Percentiles rank a stretch among this genome's conserved stretches.
Evolutionary conservation across 1,284 basidiomycete species (phyloP).

Genomic region (Apiotrichum sp.): DNA sequence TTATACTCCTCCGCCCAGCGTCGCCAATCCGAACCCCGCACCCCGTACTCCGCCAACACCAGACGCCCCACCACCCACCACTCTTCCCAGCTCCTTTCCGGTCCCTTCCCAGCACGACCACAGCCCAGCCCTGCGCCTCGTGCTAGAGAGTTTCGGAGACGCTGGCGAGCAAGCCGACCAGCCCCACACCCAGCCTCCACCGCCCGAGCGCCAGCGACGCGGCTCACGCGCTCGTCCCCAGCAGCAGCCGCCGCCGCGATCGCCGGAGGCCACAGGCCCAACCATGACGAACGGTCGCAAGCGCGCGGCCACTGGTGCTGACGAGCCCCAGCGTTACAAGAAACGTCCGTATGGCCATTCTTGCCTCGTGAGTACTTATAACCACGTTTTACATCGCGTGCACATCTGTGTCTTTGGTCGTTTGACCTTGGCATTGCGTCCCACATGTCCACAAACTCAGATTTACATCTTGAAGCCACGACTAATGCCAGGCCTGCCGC

Average conservation of each 20-base stretch:
- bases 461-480: too few species aligned
- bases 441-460: too few species aligned
- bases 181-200: too few species aligned
- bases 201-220: too few species aligned
- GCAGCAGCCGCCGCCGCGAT: too few species aligned
- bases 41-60: not conserved
- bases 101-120: too few species aligned
- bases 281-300: not conserved
- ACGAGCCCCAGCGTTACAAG: constrained; percentile 3
- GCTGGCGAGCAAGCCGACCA: too few species aligned
- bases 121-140: not conserved
- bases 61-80: not conserved
- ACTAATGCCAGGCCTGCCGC: not conserved
- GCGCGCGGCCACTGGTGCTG: not conserved
- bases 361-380: not conserved
- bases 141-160: not conserved
- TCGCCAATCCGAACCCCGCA: not conserved
- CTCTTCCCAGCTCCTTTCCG: too few species aligned
- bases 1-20: not conserved
- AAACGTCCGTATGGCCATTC: constrained; percentile 5
- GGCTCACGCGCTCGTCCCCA: too few species aligned
- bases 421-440: too few species aligned
- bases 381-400: too few species aligned
- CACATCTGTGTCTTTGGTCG: too few species aligned
- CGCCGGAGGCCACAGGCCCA: not conserved